Evolutionary conservation across 495 filamentous ascomycete genomes (phyloP).

Genomic region (Penicillium ochrochloron): DNA sequence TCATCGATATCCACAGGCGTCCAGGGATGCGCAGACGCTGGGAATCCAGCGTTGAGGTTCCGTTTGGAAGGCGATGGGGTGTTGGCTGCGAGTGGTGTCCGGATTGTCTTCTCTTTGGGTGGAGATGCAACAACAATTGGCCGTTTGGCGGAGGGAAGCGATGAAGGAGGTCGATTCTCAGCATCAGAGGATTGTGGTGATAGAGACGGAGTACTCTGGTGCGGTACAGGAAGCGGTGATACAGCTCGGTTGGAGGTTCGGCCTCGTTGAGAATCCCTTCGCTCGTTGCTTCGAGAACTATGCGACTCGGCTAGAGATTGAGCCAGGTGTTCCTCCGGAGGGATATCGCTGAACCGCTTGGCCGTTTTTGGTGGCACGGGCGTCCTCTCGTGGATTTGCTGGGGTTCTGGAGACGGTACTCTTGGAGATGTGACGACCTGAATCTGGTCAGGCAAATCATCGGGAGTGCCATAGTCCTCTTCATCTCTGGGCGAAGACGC

Average conservation of each 20-base stretch:
- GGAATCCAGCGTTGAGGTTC: conserved; percentile 55
- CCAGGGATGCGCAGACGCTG: conserved; percentile 72
- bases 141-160: conserved; percentile 52
- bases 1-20: conserved; percentile 69
- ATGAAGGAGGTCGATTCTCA: conserved; percentile 75
- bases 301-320: conserved; percentile 36
- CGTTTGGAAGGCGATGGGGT: conserved; percentile 75
- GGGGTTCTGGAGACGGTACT: conserved; percentile 27
- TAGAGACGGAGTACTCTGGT: conserved; percentile 55
- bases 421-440: conserved; percentile 30
- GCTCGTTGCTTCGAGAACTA: conserved; percentile 18
- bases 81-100: conserved; percentile 53
- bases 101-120: conserved; percentile 41
- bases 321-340: conserved; percentile 45
- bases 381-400: conserved; percentile 32
- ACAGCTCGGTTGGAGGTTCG: conserved; percentile 28
- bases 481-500: conserved; percentile 26
- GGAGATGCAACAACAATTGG: conserved; percentile 41
- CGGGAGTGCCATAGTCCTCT: conserved; percentile 27
- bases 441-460: conserved; percentile 33
- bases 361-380: conserved; percentile 48
- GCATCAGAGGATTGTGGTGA: conserved; percentile 81
- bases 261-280: conserved; percentile 14
- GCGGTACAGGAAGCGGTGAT: conserved; percentile 39
- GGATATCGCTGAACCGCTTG: conserved; percentile 52